These are phyloP conservation scores for Acmispon strigosus DNA, from an alignment of 306 rosid genomes.

Conservation along the genomic window DNA sequence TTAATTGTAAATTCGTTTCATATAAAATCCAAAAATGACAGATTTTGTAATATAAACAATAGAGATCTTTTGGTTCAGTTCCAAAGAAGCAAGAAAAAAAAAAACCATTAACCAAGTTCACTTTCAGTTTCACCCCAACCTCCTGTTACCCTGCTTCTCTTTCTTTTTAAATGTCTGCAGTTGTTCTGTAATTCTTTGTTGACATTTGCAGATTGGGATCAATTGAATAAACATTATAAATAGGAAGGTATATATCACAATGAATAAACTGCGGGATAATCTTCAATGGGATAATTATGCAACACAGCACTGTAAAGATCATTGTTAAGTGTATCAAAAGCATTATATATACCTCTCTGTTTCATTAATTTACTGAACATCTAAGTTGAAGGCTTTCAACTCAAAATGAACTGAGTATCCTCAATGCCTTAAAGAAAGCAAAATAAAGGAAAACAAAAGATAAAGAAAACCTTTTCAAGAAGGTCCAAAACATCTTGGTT, in stretches of 20 bases:
- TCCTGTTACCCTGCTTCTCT: conserved; percentile 12
- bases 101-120: background rate
- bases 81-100: conserved; percentile 4
- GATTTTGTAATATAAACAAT: background rate
- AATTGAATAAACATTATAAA: background rate
- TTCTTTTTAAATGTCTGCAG: background rate
- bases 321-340: conserved; percentile 13
- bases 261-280: background rate
- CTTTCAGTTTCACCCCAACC: background rate
- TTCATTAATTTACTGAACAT: background rate
- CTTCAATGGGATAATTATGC: background rate
- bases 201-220: background rate
- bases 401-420: conserved; percentile 16
- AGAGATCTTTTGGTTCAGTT: background rate
- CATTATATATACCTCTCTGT: background rate
- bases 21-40: conserved; percentile 2
- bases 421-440: background rate
- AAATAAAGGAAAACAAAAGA: background rate
- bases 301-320: background rate
- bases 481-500: conserved; percentile 98
- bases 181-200: background rate
- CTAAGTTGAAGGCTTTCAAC: conserved; percentile 8
- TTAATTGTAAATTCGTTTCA: background rate
- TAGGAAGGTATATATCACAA: background rate
- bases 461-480: conserved; percentile 75